Percentiles rank a stretch among this genome's conserved stretches.
Evolutionary conservation across 2,329 filamentous ascomycete genomes (phyloP).

Genomic region (Ceratocystis destructans): DNA sequence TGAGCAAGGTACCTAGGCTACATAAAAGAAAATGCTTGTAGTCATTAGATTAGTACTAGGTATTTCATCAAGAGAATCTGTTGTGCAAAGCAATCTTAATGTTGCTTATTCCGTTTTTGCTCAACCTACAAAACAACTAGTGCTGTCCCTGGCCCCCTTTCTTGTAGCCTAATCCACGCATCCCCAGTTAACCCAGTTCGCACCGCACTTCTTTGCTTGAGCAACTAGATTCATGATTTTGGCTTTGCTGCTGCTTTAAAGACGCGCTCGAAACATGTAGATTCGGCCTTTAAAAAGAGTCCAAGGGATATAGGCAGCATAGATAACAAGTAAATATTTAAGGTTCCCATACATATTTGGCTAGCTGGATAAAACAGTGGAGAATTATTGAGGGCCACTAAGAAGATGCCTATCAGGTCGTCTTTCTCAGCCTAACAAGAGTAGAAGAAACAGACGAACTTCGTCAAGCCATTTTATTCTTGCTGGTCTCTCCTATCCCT

Average conservation of each 20-base stretch:
- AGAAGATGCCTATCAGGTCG: not conserved
- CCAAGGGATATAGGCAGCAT: not conserved
- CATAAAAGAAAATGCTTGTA: not conserved
- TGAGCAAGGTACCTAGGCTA: not conserved
- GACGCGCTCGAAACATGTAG: not conserved
- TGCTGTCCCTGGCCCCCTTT: not conserved
- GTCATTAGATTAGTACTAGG: not conserved
- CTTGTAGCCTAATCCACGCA: not conserved
- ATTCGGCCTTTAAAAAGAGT: not conserved
- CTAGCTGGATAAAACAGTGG: not conserved
- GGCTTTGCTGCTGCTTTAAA: not conserved
- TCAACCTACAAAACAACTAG: not conserved
- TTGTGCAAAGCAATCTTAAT: not conserved
- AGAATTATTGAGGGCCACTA: not conserved
- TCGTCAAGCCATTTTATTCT: not conserved
- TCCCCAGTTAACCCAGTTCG: not conserved
- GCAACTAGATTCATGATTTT: not conserved
- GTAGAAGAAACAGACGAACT: not conserved
- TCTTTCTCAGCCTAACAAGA: not conserved
- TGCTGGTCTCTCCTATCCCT: not conserved
- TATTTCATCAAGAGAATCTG: no score
- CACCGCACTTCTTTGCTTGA: not conserved
- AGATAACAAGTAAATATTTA: not conserved
- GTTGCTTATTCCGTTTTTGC: not conserved
- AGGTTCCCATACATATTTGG: no score